Evolutionary conservation across 352 stramenopile genomes (phyloP), one percentile per base, ranked within the genome.

Genomic region (Phytophthora foliorum): DNA sequence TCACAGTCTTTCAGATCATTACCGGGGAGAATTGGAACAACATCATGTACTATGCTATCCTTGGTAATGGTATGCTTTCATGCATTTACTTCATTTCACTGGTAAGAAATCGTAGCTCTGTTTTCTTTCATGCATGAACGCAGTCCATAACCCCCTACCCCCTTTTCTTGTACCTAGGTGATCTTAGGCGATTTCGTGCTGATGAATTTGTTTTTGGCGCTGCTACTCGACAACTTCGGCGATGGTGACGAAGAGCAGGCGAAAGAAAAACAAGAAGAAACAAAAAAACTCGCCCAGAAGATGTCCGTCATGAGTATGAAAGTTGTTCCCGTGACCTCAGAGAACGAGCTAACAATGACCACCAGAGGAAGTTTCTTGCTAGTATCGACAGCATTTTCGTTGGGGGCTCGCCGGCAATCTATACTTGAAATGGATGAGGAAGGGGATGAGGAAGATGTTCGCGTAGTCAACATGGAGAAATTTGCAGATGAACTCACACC

Each of bases 11-110:
- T 59, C 90, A 98, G 72, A 82, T 99, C 45, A 96, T 98, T 50
- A 94, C 94, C 13, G 93, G 93, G 8, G 96, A 99, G 50, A 97
- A 98, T 74, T 98, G 93, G 94, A 98, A 98, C 59, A 77, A 67
- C 36, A 85, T 98, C 53, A 97, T 99, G 94, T 98, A 98, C 70
- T 91, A 97, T 69, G 87, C 77, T 8, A 97, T 96, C 67, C 88
- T 89, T 7, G 82, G 81, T n/a, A 95, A 91, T 58, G 81, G 82
- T 25, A 81, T 83, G 51, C 59, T 62, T 5, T 79, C 82, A 2
- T 83, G 80, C 14, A 19, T 96, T 29, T 98, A 98, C 78, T 97
- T 97, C 59, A 87, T 97, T 27, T 91, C 82, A 4, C 66, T 97
- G 54, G 86, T 92, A 74, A 44, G 74, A 17, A 13, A 11, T 25